Conservation (phyloP, 1,139 yeast species). For the Blastobotrys petasosporus region DNA sequence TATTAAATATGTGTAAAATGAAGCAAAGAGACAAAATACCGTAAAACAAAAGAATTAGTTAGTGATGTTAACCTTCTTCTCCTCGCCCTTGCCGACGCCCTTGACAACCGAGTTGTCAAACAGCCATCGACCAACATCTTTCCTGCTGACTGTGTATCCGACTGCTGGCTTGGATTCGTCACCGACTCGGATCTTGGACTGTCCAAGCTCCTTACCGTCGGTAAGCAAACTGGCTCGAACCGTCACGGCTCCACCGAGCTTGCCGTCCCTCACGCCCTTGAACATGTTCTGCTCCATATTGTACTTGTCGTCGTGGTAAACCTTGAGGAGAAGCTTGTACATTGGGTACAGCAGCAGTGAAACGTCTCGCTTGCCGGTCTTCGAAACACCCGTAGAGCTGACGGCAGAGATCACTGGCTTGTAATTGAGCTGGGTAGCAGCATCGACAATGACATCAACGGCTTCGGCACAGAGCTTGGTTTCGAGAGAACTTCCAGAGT, state of each 20-base stretch:
- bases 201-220: not conserved
- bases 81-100: no score
- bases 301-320: not conserved
- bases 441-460: not conserved
- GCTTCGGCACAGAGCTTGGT: not conserved
- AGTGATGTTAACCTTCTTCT: no score
- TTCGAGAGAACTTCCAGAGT: no score
- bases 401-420: not conserved
- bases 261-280: not conserved
- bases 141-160: not conserved
- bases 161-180: not conserved
- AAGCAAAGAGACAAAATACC: no score
- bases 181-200: not conserved
- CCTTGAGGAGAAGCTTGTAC: not conserved
- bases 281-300: not conserved
- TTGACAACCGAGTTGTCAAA: not conserved
- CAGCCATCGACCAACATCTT: not conserved
- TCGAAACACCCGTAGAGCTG: not conserved
- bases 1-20: no score
- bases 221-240: not conserved
- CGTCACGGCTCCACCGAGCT: not conserved
- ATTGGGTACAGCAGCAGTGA: not conserved
- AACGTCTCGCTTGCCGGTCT: not conserved
- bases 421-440: not conserved
- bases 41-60: no score